phyloP scores from a whole-genome alignment of 2,329 filamentous ascomycete species.

The Alternaria triticimaculans region DNA sequence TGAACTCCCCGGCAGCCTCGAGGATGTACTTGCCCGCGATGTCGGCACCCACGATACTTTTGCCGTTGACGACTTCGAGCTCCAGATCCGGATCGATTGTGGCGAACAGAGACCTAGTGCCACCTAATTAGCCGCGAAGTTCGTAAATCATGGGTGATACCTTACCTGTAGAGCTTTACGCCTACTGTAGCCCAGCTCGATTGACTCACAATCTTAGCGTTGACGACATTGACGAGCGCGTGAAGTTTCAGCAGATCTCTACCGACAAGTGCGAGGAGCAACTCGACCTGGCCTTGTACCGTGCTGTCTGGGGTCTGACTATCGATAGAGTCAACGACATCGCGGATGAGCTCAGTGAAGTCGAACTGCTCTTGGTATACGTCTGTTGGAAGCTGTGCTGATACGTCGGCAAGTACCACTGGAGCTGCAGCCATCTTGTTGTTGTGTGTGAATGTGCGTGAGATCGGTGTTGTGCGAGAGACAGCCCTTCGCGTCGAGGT shows the following conservation, averaged over 20 bases:
- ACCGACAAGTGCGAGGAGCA: background rate
- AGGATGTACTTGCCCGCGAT: background rate
- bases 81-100: background rate
- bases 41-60: background rate
- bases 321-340: background rate
- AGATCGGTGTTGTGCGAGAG: background rate
- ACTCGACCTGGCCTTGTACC: background rate
- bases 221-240: background rate
- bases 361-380: background rate
- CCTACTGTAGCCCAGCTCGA: background rate
- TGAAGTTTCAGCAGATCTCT: background rate
- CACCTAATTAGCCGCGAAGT: background rate
- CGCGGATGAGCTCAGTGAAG: background rate
- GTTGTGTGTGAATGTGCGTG: background rate
- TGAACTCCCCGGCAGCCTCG: background rate
- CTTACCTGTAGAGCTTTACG: slow-evolving; percentile 1
- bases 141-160: rapidly evolving
- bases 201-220: background rate
- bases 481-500: background rate
- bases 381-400: background rate
- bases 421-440: background rate
- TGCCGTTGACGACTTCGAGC: background rate
- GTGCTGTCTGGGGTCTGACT: background rate
- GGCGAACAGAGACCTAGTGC: background rate
- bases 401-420: rapidly evolving